Evolutionary conservation across 2,329 filamentous ascomycete species (phyloP).

Genomic region (Arthrobotrys conoides): DNA sequence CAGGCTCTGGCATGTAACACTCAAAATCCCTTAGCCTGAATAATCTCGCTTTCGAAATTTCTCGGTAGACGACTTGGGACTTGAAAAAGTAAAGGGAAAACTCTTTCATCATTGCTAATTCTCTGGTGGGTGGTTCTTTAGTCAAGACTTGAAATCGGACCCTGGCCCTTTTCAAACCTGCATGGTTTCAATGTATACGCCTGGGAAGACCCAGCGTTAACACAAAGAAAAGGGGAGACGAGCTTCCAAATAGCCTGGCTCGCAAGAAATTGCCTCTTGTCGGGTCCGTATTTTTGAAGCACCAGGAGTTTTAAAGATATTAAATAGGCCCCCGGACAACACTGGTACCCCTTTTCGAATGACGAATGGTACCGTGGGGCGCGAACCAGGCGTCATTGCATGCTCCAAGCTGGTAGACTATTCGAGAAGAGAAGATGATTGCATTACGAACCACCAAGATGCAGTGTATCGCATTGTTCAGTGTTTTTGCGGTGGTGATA

Average conservation of each 20-base stretch:
- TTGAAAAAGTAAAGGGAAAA: slow-evolving; percentile 14
- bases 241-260: slow-evolving; percentile 28
- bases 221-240: slow-evolving; percentile 39
- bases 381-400: slow-evolving; percentile 33
- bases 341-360: slow-evolving; percentile 33
- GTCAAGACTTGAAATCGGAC: slow-evolving; percentile 1
- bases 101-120: not conserved
- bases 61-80: not conserved
- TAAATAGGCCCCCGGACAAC: slow-evolving; percentile 5
- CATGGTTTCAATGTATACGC: slow-evolving; percentile 51
- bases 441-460: not conserved
- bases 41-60: slow-evolving; percentile 32
- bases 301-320: slow-evolving; percentile 53
- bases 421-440: slow-evolving; percentile 7
- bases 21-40: slow-evolving; percentile 31
- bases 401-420: slow-evolving; percentile 13
- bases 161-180: slow-evolving; percentile 54
- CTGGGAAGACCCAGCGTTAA: slow-evolving; percentile 30
- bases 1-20: slow-evolving; percentile 10
- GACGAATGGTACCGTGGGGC: slow-evolving; percentile 1
- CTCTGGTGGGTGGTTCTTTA: slow-evolving; percentile 6
- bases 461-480: not conserved
- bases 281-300: slow-evolving; percentile 34
- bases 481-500: slow-evolving; percentile 19
- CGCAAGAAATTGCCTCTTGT: slow-evolving; percentile 34